Evolutionary conservation across 768 basidiomycete species (phyloP), one percentile per base, ranked within the genome.

Genomic region (Tylopilus sp.): DNA sequence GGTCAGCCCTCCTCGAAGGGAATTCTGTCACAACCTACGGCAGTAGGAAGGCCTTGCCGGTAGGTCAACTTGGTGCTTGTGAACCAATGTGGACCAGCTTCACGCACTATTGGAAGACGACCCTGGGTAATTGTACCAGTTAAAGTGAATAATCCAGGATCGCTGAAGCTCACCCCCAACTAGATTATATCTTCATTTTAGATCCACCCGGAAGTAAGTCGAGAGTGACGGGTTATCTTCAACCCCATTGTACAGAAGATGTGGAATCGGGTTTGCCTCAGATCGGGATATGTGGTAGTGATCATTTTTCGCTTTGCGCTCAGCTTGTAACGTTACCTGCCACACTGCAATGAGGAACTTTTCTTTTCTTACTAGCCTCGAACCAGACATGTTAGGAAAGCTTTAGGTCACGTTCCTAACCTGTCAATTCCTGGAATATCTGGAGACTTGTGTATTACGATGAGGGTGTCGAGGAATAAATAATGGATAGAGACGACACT

Each of bases 51-150:
- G 57, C 61, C 3, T 51, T 81, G 4, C 58, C 69, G n/a, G 28
- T 63, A 13, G 70, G 62, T 10, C 71, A 77, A 50, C 70, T 69
- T 18, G 91, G 91, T 4, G 73, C 69, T 11, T 69, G 79, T 63
- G 91, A 95, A 63, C 92, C 93, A 3, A 79, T 82, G 66, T 98
- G 85, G 74, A 95, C 94, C 33, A 90, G 86, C 63, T 95, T 86
- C 62, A 92, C 95, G 1, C 82, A 90, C 67, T 85, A 85, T 61
- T 95, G 91, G 91, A 81, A 88, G 61, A 71, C 86, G 9, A 86
- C 87, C 3, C 65, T 95, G 63, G 92, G 92, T 88, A 58, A 53
- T 73, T 63, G 3, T 23, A n/a, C 44, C 22, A 10, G 18, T 17
- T n/a, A n/a, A 7, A 9, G 36, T 40, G 23, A 47, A 39, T 31